Evolutionary conservation across 2,329 filamentous ascomycete genomes (phyloP), one percentile per base, ranked within the genome.

Genomic region (Zymoseptoria tritici): DNA sequence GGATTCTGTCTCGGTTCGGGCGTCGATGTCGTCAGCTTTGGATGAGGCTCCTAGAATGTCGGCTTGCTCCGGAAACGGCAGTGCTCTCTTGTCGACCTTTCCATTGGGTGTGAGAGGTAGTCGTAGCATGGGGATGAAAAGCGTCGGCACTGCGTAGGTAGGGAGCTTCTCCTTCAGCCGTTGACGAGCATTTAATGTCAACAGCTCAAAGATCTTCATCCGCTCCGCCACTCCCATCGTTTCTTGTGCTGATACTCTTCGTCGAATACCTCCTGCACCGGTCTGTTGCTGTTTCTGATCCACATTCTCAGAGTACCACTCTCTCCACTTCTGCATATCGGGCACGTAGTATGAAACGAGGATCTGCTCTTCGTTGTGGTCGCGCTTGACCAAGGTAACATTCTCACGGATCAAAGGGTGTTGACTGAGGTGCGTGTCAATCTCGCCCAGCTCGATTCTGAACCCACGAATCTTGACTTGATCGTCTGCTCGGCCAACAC

Each of bases 391-490:
- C 2, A 97, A 78, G 0, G 93, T 97, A 66, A 90, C 86, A 74
- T 89, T 91, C 66, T 97, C 93, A 49, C 90, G 83, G 22, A 97
- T 83, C 22, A 95, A 76, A 0, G 84, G 85, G 75, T 90, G 84
- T 52, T 85, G 82, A 57, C 85, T 88, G 53, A 97, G 78, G 72
- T 96, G 87, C 50, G 81, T 88, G 74, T 97, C 92, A 66, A 97
- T 97, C 66, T 97, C 94, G 64, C 88, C 88, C 52, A 97, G 85
- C 76, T 99, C 94, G 66, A 99, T 96, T 62, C 93, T 83, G 81
- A 97, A 97, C 1, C 93, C 93, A 61, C 94, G 88, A 65, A 97
- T 93, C 80, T 97, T 99, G 78, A 97, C 90, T 72, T 97, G 93
- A 66, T 88, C 83, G 70, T 97, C 93, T 22, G 85, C 86, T 60